A percentile compares a stretch with the other conserved stretches of the same genome.
These are phyloP conservation scores for Porogramme epimiltina DNA, from an alignment of 1,284 basidiomycete genomes.

Conservation along the genomic window DNA sequence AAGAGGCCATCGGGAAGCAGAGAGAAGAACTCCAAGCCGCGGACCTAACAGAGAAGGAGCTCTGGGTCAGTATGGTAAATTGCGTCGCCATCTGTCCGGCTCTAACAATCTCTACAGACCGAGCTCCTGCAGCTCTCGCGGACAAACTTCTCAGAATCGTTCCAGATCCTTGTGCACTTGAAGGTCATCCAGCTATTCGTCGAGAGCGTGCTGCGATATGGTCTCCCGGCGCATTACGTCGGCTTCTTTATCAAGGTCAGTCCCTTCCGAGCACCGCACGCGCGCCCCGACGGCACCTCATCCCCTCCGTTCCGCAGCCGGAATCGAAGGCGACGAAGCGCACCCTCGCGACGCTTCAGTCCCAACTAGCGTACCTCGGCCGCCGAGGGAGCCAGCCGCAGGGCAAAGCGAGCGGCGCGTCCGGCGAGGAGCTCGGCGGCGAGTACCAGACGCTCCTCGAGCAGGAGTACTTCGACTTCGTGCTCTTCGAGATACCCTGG, in stretches of 20 bases:
- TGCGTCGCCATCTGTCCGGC: background rate
- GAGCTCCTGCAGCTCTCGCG: slow-evolving; percentile 92
- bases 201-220: slow-evolving; percentile 95
- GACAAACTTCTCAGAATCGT: slow-evolving; percentile 97
- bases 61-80: slow-evolving; percentile 84
- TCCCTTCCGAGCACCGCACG: background rate
- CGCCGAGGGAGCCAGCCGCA: slow-evolving; percentile 58
- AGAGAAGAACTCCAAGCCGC: slow-evolving; percentile 81
- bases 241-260: slow-evolving; percentile 82
- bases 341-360: slow-evolving; percentile 72
- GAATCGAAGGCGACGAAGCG: slow-evolving; percentile 86
- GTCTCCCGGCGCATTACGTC: slow-evolving; percentile 90
- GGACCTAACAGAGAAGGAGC: slow-evolving; percentile 91
- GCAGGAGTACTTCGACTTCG: slow-evolving; percentile 93
- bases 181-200: slow-evolving; percentile 92
- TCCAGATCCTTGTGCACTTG: slow-evolving; percentile 92
- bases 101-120: slow-evolving; percentile 56
- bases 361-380: slow-evolving; percentile 82
- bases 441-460: slow-evolving; percentile 92
- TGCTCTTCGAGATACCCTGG: slow-evolving; percentile 87
- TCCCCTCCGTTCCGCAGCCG: slow-evolving; percentile 60
- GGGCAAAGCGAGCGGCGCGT: slow-evolving; percentile 40
- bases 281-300: too few relatives aligned
- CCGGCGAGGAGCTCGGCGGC: slow-evolving; percentile 65
- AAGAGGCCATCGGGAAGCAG: slow-evolving; percentile 83